Evolutionary conservation across 306 rosid species (phyloP), one percentile per base, ranked within the genome.

Genomic region (Dalbergia oliveri): DNA sequence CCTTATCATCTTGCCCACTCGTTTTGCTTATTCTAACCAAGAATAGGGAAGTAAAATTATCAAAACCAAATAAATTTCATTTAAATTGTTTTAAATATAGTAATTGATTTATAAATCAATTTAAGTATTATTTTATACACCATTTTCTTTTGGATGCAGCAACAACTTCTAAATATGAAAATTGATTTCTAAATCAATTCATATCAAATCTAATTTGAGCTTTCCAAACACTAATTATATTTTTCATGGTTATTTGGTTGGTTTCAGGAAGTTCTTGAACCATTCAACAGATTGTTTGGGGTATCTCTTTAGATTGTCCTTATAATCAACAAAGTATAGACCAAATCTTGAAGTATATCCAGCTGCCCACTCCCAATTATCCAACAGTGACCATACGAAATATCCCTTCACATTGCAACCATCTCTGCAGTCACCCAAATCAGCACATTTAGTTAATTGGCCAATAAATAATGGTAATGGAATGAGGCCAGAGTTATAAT

Each of bases 351-450:
- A 88, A 67, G 83, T 21, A 81, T 75, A 96, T 69, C 99, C 98
- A 69, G 92, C 91, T 47, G 85, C 86, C 99, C 98, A 96, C 53
- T 96, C 99, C 97, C 97, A 96, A 26, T 96, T 93, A 86, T 96
- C 98, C 82, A 96, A 72, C 0, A 93, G 73, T 84, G 99, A 93
- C 99, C 99, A 96, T 6, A 49, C 97, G 84, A 96, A 93, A 69
- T 96, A 96, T 63, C 99, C 98, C 76, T 84, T 90, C 82, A 96
- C 99, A 84, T 96, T 96, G 88, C 98, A 93, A 6, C 97, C 98
- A 79, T 96, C 98, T 63, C 99, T 96, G 89, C 90, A 82, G 0
- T 66, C 43, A 78, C 1, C 9, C 76, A 74, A 74, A 74, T 39
- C 23, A 70, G 34, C 0, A 70, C 10, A 53, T 68, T 64, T 72